These are phyloP conservation scores for Parastagonospora nodorum DNA, from an alignment of 2,329 filamentous ascomycete genomes.

Conservation along the genomic window DNA sequence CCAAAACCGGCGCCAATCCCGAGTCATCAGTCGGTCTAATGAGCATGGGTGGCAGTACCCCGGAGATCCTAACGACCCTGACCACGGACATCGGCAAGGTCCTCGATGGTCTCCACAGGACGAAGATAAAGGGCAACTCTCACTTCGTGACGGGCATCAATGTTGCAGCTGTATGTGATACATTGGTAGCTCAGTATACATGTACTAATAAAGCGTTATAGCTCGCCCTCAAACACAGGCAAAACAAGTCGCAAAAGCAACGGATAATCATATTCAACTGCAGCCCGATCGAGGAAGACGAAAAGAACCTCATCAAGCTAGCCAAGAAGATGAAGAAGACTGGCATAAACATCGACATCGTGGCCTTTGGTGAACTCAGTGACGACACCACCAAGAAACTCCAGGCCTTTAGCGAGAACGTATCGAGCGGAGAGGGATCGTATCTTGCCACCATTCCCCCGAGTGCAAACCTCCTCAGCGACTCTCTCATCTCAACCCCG, in stretches of 20 bases:
- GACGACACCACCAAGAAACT: conserved; percentile 89
- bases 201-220: conserved; percentile 51
- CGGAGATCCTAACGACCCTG: conserved; percentile 93
- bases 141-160: conserved; percentile 94
- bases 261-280: conserved; percentile 97
- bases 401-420: conserved; percentile 87
- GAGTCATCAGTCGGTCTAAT: conserved; percentile 97
- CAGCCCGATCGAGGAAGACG: conserved; percentile 86
- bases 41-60: conserved; percentile 98
- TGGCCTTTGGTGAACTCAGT: conserved; percentile 92
- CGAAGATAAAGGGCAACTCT: conserved; percentile 84
- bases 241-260: conserved; percentile 96
- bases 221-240: conserved; percentile 95
- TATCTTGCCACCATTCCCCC: conserved; percentile 90
- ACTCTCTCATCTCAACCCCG: conserved; percentile 85
- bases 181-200: conserved; percentile 75
- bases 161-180: conserved; percentile 78
- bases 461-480: conserved; percentile 88
- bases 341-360: conserved; percentile 90
- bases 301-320: conserved; percentile 85
- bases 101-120: conserved; percentile 79
- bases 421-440: conserved; percentile 88
- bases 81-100: conserved; percentile 97
- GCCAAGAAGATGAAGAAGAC: conserved; percentile 99
- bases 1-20: conserved; percentile 92